These are phyloP conservation scores for Talaromyces pinophilus DNA, from an alignment of 2,329 filamentous ascomycete species.

Conservation along the genomic window DNA sequence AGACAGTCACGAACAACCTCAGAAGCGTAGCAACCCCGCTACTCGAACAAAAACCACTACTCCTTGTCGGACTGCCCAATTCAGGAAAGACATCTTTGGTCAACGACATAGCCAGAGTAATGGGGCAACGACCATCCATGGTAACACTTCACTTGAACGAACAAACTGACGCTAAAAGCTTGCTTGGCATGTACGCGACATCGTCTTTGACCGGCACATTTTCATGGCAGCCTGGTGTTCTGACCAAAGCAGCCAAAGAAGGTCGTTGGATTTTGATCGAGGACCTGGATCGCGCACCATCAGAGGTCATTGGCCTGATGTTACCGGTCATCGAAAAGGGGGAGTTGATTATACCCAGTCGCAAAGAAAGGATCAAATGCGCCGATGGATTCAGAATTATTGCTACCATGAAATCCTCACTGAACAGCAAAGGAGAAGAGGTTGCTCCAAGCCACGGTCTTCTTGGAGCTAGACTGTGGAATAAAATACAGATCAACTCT, in stretches of 20 bases:
- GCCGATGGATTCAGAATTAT: slow-evolving; percentile 85
- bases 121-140: slow-evolving; percentile 79
- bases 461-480: slow-evolving; percentile 86
- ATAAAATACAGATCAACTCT: slow-evolving; percentile 67
- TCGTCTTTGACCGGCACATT: slow-evolving; percentile 86
- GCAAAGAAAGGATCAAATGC: slow-evolving; percentile 81
- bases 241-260: slow-evolving; percentile 91
- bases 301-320: slow-evolving; percentile 90
- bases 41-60: slow-evolving; percentile 67
- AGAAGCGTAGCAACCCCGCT: slow-evolving; percentile 68
- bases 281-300: slow-evolving; percentile 90
- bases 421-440: slow-evolving; percentile 68
- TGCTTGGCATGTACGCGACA: slow-evolving; percentile 91
- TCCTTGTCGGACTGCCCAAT: slow-evolving; percentile 80
- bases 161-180: slow-evolving; percentile 95
- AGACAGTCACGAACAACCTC: slow-evolving; percentile 73
- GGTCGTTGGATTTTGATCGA: slow-evolving; percentile 97
- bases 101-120: slow-evolving; percentile 75
- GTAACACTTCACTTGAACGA: slow-evolving; percentile 96
- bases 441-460: slow-evolving; percentile 67
- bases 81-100: slow-evolving; percentile 88
- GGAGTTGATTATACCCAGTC: slow-evolving; percentile 86
- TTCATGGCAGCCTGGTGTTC: slow-evolving; percentile 84
- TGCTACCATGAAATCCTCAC: slow-evolving; percentile 77
- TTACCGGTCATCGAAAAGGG: slow-evolving; percentile 88